Evolutionary conservation across 2,329 filamentous ascomycete genomes (phyloP).

Genomic region (Pestalotiopsis sp.): DNA sequence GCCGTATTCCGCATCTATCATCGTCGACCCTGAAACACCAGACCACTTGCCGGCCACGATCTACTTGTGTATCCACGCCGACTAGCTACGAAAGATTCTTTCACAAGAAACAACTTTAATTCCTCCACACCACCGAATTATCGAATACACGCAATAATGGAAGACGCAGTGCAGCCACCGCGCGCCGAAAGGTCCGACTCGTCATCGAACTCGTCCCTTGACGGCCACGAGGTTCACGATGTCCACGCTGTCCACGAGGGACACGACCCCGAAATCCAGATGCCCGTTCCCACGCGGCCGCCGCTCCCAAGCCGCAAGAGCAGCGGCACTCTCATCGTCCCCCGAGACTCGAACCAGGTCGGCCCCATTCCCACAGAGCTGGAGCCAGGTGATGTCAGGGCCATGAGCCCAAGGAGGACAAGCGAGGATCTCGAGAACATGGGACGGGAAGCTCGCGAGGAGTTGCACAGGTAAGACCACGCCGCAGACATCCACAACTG

Average conservation of each 20-base stretch:
- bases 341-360: conserved; percentile 73
- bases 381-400: conserved; percentile 84
- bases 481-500: not conserved
- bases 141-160: not conserved
- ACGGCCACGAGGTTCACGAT: not conserved
- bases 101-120: not conserved
- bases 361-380: conserved; percentile 75
- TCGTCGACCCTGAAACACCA: not conserved
- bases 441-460: conserved; percentile 76
- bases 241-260: not conserved
- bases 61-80: not conserved
- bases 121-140: not conserved
- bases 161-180: not conserved
- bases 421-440: conserved; percentile 89
- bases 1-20: not conserved
- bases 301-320: conserved; percentile 73
- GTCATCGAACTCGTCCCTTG: conserved; percentile 4
- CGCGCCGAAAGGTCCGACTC: conserved; percentile 8
- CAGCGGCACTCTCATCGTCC: conserved; percentile 81
- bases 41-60: not conserved
- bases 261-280: conserved; percentile 38
- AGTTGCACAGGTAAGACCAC: conserved; percentile 55
- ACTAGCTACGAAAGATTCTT: not conserved
- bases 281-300: conserved; percentile 61
- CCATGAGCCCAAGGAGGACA: conserved; percentile 91